Conservation (phyloP, 169 alveolate species). For the Plasmodium gonderi region DNA sequence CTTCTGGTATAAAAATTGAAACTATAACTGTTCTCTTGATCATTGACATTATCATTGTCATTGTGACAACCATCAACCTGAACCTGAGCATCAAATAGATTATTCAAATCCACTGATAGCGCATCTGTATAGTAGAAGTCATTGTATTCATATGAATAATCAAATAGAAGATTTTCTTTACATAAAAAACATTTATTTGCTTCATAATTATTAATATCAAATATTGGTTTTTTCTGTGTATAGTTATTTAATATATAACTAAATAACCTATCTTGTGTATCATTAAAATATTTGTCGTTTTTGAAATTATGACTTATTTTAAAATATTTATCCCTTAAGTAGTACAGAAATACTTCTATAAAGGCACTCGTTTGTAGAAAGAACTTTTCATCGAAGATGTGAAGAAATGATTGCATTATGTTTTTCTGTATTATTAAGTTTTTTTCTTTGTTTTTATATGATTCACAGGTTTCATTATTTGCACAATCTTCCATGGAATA, state of each 20-base stretch:
- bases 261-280: constrained; percentile 16
- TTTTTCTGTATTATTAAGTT: neutral
- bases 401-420: constrained; percentile 15
- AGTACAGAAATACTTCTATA: constrained; percentile 28
- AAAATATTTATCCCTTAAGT: constrained; percentile 46
- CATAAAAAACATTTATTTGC: constrained; percentile 37
- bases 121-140: constrained; percentile 63
- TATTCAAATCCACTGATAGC: constrained; percentile 49
- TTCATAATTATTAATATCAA: constrained; percentile 39
- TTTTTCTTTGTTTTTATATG: neutral
- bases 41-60: neutral
- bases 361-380: constrained; percentile 18
- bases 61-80: too few species aligned
- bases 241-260: constrained; percentile 45
- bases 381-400: constrained; percentile 18
- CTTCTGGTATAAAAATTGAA: neutral
- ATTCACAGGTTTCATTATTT: neutral
- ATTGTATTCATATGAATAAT: constrained; percentile 53
- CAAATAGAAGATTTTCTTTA: constrained; percentile 19
- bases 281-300: constrained; percentile 9
- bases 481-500: neutral
- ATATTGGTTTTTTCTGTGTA: constrained; percentile 24
- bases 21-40: neutral
- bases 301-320: neutral
- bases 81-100: constrained; percentile 1